Evolutionary conservation across 2,329 filamentous ascomycete genomes (phyloP).

Genomic region (Fusarium cicatricum): DNA sequence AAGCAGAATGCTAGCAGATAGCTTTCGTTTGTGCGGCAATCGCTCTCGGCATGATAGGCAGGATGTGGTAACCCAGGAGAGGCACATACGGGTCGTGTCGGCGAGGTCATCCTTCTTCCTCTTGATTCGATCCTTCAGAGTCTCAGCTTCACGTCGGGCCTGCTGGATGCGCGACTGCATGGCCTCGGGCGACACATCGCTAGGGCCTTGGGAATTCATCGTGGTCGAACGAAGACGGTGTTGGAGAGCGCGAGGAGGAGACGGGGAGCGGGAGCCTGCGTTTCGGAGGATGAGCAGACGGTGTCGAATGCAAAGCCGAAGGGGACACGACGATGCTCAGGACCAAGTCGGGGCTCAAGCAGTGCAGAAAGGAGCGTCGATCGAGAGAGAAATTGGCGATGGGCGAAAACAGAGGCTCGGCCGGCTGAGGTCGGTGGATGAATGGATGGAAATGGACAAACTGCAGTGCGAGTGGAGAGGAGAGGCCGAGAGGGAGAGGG

Average conservation of each 20-base stretch:
- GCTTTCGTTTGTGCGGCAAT: neutral
- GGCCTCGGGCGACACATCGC: constrained; percentile 73
- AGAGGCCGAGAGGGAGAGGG: constrained; percentile 42
- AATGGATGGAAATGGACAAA: constrained; percentile 41
- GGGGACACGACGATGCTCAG: constrained; percentile 30
- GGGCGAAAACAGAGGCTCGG: constrained; percentile 37
- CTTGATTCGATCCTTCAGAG: constrained; percentile 98
- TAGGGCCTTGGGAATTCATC: constrained; percentile 66
- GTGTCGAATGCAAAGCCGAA: constrained; percentile 27
- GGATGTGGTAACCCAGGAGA: constrained; percentile 14
- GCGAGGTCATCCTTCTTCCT: constrained; percentile 99
- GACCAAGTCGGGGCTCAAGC: constrained; percentile 36
- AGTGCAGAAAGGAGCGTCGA: constrained; percentile 37
- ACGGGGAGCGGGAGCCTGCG: constrained; percentile 21
- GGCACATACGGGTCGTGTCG: constrained; percentile 89
- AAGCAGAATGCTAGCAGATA: neutral
- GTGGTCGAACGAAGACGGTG: constrained; percentile 39
- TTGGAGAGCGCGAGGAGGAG: constrained; percentile 23
- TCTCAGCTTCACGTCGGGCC: constrained; percentile 96
- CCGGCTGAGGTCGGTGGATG: constrained; percentile 38
- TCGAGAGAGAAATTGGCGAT: constrained; percentile 31
- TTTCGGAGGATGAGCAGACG: constrained; percentile 18
- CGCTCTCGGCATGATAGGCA: neutral
- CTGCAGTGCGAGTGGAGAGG: constrained; percentile 46
- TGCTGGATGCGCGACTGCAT: constrained; percentile 95